These are phyloP conservation scores for Lachnellula cervina DNA, from an alignment of 2,329 filamentous ascomycete species.

Conservation along the genomic window DNA sequence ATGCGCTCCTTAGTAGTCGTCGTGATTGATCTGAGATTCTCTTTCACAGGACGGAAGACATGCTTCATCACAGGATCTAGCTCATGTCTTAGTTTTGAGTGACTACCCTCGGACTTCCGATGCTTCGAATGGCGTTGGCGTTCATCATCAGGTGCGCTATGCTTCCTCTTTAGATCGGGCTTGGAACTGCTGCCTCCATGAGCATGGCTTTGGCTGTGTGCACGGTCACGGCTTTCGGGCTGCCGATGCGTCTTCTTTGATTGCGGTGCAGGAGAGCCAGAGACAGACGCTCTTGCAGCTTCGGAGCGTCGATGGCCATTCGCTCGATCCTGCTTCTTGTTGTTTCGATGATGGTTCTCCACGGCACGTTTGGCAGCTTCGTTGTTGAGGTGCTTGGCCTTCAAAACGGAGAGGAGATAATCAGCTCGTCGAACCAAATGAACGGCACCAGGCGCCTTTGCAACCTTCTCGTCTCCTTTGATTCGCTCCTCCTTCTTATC, in stretches of 20 bases:
- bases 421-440: conserved; percentile 93
- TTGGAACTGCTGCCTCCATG: conserved; percentile 36
- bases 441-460: conserved; percentile 93
- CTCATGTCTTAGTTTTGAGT: conserved; percentile 16
- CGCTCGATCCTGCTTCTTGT: conserved; percentile 64
- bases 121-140: conserved; percentile 47
- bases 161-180: conserved; percentile 55
- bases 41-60: conserved; percentile 52
- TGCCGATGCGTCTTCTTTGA: conserved; percentile 37
- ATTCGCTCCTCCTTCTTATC: conserved; percentile 93
- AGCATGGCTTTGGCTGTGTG: conserved; percentile 39
- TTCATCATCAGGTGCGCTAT: conserved; percentile 49
- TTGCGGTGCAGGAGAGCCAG: conserved; percentile 66
- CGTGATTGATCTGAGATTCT: conserved; percentile 55
- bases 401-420: conserved; percentile 90
- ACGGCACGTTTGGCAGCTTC: conserved; percentile 70
- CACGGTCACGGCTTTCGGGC: conserved; percentile 41
- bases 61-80: conserved; percentile 37
- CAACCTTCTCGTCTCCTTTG: conserved; percentile 63
- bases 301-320: conserved; percentile 57
- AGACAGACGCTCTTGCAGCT: conserved; percentile 50
- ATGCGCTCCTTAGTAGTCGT: conserved; percentile 59
- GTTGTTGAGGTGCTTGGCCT: conserved; percentile 76
- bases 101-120: conserved; percentile 48
- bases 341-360: conserved; percentile 92